Evolutionary conservation across 2,329 filamentous ascomycete species (phyloP).

Genomic region (Amauroascus verrucosus): DNA sequence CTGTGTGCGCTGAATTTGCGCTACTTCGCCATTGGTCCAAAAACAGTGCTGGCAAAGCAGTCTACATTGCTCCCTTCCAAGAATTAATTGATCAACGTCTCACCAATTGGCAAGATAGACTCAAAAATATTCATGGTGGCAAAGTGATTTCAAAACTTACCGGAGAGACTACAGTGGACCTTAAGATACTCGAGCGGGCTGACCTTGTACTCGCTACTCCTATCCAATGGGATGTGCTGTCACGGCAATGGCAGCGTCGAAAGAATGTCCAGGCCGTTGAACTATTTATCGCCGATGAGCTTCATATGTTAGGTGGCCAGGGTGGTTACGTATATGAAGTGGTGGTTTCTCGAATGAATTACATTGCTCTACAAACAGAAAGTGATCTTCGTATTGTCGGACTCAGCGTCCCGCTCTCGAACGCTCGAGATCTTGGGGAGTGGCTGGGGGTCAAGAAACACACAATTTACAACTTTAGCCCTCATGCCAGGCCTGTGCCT

Average conservation of each 20-base stretch:
- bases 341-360: slow-evolving; percentile 95
- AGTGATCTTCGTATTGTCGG: slow-evolving; percentile 78
- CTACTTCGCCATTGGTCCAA: slow-evolving; percentile 79
- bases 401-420: slow-evolving; percentile 81
- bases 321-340: slow-evolving; percentile 89
- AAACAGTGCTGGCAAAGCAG: slow-evolving; percentile 61
- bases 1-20: slow-evolving; percentile 89
- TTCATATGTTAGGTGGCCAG: slow-evolving; percentile 82
- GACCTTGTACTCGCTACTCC: slow-evolving; percentile 90
- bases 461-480: slow-evolving; percentile 97
- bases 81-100: slow-evolving; percentile 75
- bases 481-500: slow-evolving; percentile 76
- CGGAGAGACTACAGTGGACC: slow-evolving; percentile 80
- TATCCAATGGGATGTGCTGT: slow-evolving; percentile 89
- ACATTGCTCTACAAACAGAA: slow-evolving; percentile 81
- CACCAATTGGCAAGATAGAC: slow-evolving; percentile 74
- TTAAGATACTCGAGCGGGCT: slow-evolving; percentile 76
- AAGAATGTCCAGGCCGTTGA: slow-evolving; percentile 90
- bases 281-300: slow-evolving; percentile 87
- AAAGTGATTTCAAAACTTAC: slow-evolving; percentile 89
- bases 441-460: slow-evolving; percentile 98
- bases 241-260: slow-evolving; percentile 88
- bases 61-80: slow-evolving; percentile 92
- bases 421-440: slow-evolving; percentile 86
- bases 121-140: slow-evolving; percentile 62